These are phyloP conservation scores for Globisporangium cederbergense DNA, from an alignment of 352 stramenopile species.

Conservation along the genomic window DNA sequence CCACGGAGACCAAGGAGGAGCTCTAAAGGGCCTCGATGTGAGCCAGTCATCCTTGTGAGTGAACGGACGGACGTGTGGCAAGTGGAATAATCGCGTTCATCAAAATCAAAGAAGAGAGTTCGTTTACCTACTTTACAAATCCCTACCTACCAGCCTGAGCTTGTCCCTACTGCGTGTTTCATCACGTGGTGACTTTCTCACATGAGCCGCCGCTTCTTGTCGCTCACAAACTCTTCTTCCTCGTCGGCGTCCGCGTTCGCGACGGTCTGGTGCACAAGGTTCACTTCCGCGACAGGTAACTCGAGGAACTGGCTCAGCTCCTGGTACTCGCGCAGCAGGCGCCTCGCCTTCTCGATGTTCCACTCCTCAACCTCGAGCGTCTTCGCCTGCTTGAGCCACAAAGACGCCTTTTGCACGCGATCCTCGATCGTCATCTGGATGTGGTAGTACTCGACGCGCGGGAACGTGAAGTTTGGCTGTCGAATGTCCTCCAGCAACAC, in stretches of 20 bases:
- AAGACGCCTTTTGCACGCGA: conserved; percentile 51
- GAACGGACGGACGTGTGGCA: not conserved
- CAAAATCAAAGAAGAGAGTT: not conserved
- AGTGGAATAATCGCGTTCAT: not conserved
- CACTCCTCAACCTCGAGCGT: conserved; percentile 62
- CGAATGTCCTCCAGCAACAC: conserved; percentile 57
- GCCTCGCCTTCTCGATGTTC: conserved; percentile 51
- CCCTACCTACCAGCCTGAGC: not conserved
- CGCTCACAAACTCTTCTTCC: conserved; percentile 20
- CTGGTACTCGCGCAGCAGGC: conserved; percentile 37
- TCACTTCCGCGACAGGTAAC: conserved; percentile 58
- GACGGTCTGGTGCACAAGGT: conserved; percentile 48
- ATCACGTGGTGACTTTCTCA: not conserved
- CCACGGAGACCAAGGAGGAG: conserved; percentile 6
- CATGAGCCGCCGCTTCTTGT: conserved; percentile 15
- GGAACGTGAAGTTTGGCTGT: conserved; percentile 49
- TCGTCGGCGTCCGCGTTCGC: conserved; percentile 9
- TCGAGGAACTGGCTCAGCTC: conserved; percentile 68
- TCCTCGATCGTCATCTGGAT: conserved; percentile 75
- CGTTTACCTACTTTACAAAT: conserved; percentile 11
- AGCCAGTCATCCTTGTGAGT: not conserved
- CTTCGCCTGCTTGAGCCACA: conserved; percentile 68
- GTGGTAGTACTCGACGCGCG: conserved; percentile 56
- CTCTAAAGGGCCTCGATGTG: not conserved
- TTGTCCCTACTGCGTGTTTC: not conserved